Evolutionary conservation across 371 early-diverging fungal genomes (phyloP).

Genomic region (Pancytospora philotis): DNA sequence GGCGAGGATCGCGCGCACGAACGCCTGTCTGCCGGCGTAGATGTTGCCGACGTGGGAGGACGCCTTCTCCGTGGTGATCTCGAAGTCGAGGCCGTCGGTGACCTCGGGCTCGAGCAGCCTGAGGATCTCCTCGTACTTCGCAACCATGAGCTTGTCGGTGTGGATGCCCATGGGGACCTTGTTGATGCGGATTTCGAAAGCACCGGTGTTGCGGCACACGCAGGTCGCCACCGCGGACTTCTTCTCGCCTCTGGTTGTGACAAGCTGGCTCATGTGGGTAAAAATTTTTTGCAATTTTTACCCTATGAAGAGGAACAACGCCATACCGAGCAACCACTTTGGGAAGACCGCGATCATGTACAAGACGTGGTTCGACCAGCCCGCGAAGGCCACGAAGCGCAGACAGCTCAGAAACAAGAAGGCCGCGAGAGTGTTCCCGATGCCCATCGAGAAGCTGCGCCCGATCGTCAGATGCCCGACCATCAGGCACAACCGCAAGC

Average conservation of each 20-base stretch:
- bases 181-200: slow-evolving; percentile 81
- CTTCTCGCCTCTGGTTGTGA: slow-evolving; percentile 62
- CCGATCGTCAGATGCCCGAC: slow-evolving; percentile 94
- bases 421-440: slow-evolving; percentile 85
- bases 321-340: slow-evolving; percentile 90
- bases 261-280: slow-evolving; percentile 13
- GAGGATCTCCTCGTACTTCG: slow-evolving; percentile 95
- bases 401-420: slow-evolving; percentile 75
- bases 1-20: slow-evolving; percentile 94
- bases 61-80: slow-evolving; percentile 68
- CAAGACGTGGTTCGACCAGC: slow-evolving; percentile 97
- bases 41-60: slow-evolving; percentile 72
- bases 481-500: slow-evolving; percentile 92
- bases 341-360: slow-evolving; percentile 94
- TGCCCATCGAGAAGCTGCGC: slow-evolving; percentile 85
- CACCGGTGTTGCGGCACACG: slow-evolving; percentile 86
- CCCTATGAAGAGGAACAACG: slow-evolving; percentile 75
- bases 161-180: slow-evolving; percentile 86
- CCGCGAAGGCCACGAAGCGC: slow-evolving; percentile 80
- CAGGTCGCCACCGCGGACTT: slow-evolving; percentile 98
- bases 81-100: slow-evolving; percentile 86
- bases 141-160: slow-evolving; percentile 82
- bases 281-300: not conserved
- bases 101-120: slow-evolving; percentile 83
- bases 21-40: slow-evolving; percentile 94